Percentiles rank a stretch among this genome's conserved stretches.
Conservation (phyloP, 2,329 filamentous ascomycete species). For the Xylaria sp. region DNA sequence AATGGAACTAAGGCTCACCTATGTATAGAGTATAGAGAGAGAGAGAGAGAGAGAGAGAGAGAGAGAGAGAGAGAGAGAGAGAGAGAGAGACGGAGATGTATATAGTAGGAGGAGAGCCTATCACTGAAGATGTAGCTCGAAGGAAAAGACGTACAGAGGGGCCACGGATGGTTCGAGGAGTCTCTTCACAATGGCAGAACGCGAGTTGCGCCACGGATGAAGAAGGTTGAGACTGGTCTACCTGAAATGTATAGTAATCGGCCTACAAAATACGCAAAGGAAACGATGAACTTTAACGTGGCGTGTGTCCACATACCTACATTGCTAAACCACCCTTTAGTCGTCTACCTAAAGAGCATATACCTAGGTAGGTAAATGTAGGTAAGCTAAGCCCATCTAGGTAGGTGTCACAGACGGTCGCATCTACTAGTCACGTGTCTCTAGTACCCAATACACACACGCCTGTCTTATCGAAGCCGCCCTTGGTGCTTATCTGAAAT, state of each 20-base stretch:
- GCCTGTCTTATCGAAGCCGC: background rate
- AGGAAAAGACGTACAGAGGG: background rate
- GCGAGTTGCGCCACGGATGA: background rate
- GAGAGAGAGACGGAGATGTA: background rate
- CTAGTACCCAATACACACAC: background rate
- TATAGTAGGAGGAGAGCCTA: background rate
- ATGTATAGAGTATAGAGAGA: slow-evolving; percentile 26
- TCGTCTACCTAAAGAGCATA: too few species aligned
- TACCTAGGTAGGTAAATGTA: background rate
- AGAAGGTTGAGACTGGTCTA: background rate
- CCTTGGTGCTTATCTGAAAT: background rate
- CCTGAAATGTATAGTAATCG: slow-evolving; percentile 1
- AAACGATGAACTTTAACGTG: background rate
- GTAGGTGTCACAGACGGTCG: too few species aligned
- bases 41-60: background rate
- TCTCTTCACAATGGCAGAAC: background rate
- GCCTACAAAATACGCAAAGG: background rate
- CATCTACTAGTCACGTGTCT: background rate
- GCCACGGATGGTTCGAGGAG: background rate
- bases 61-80: background rate
- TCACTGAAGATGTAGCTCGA: background rate
- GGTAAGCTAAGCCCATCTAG: background rate
- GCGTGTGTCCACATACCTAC: background rate
- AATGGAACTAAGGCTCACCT: background rate
- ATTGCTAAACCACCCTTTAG: background rate